Percentiles rank a stretch among this genome's conserved stretches.
Conservation (phyloP, 2,329 filamentous ascomycete genomes). For the Harringtonia aguacate region DNA sequence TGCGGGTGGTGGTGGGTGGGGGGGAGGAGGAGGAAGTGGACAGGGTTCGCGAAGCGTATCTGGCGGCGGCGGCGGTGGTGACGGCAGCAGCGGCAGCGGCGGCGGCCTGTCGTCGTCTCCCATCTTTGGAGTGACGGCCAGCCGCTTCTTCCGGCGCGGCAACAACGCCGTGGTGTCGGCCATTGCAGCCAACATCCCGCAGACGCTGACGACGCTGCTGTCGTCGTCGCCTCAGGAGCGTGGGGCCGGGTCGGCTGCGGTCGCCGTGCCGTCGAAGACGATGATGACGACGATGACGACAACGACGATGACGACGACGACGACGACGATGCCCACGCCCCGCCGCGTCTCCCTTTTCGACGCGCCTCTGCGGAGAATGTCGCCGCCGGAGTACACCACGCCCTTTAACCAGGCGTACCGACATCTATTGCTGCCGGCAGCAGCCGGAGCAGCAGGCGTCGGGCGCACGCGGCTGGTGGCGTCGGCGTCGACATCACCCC, state of each 20-base stretch:
- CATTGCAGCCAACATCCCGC: slow-evolving; percentile 44
- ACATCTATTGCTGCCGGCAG: slow-evolving; percentile 4
- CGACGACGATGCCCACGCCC: background rate
- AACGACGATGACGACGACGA: background rate
- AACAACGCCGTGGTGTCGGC: slow-evolving; percentile 46
- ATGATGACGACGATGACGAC: background rate
- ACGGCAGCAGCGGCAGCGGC: background rate
- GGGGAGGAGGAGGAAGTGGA: no score
- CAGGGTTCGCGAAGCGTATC: no score
- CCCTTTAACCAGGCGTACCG: slow-evolving; percentile 4
- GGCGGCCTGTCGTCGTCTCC: slow-evolving; percentile 43
- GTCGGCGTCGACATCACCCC: slow-evolving; percentile 7
- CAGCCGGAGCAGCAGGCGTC: slow-evolving; percentile 17
- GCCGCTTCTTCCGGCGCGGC: slow-evolving; percentile 38
- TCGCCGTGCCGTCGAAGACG: background rate
- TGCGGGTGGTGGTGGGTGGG: no score
- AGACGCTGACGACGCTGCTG: slow-evolving; percentile 26
- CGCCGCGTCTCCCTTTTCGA: background rate
- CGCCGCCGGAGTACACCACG: background rate
- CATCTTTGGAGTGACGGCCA: slow-evolving; percentile 22
- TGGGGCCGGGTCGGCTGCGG: background rate
- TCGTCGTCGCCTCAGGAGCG: slow-evolving; percentile 28
- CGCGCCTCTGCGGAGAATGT: background rate
- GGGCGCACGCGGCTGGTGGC: slow-evolving; percentile 17
- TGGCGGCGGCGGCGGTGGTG: slow-evolving; percentile 13